These are phyloP conservation scores for Kazachstania kunashirensis DNA, from an alignment of 805 yeast species.

Conservation along the genomic window DNA sequence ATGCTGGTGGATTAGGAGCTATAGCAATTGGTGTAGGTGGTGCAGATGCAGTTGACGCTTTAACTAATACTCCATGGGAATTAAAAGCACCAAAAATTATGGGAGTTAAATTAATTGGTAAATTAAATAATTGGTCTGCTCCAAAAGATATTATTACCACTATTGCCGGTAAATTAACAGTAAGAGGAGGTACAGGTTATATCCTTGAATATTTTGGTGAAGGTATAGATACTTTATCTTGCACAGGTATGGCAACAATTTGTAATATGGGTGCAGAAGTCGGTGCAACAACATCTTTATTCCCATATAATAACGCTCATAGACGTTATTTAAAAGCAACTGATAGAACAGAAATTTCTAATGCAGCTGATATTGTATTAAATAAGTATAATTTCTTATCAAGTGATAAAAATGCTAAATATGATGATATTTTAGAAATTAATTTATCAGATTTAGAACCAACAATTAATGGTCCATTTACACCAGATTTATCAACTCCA, in stretches of 20 bases:
- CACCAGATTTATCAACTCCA: conserved; percentile 95
- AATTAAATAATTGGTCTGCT: conserved; percentile 86
- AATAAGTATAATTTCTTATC: conserved; percentile 51
- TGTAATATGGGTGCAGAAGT: conserved; percentile 99
- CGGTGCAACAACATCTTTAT: conserved; percentile 96
- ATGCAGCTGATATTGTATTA: conserved; percentile 57
- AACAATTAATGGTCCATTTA: conserved; percentile 93
- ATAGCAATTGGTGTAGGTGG: conserved; percentile 99
- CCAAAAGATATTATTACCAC: conserved; percentile 94
- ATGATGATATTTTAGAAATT: conserved; percentile 87
- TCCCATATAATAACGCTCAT: conserved; percentile 86
- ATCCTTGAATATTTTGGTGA: conserved; percentile 96
- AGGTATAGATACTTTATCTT: conserved; percentile 79
- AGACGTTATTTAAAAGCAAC: conserved; percentile 75
- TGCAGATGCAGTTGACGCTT: conserved; percentile 98
- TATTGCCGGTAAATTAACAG: conserved; percentile 87
- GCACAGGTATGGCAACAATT: conserved; percentile 99
- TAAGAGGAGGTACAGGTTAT: conserved; percentile 95
- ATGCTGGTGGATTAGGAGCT: conserved; percentile 98
- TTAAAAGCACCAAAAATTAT: conserved; percentile 91
- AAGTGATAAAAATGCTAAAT: conserved; percentile 83
- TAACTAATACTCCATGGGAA: conserved; percentile 98
- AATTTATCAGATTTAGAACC: conserved; percentile 85
- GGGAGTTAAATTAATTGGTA: conserved; percentile 89
- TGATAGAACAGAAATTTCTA: conserved; percentile 72